phyloP scores from a whole-genome alignment of 2,329 filamentous ascomycete species.

The Xylaria sp. region DNA sequence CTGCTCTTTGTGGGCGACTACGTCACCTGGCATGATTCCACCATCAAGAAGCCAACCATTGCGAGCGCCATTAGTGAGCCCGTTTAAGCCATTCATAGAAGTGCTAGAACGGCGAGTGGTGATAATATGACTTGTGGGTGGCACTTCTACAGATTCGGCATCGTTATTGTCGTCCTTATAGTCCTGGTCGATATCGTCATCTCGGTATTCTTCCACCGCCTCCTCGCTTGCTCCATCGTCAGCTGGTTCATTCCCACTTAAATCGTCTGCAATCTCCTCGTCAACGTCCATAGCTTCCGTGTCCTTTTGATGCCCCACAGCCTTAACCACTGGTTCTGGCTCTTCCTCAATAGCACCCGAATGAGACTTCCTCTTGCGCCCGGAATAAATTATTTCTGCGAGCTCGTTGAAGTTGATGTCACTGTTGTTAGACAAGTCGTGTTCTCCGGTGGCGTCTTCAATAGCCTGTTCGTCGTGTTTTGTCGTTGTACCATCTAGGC shows the following conservation, averaged over 20 bases:
- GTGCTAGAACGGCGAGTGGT: neutral
- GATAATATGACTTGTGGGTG: neutral
- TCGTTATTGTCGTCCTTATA: neutral
- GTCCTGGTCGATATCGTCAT: conserved; percentile 18
- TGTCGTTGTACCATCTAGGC: neutral
- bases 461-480: neutral
- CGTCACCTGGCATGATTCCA: neutral
- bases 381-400: conserved; percentile 34
- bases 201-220: conserved; percentile 13
- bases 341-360: neutral
- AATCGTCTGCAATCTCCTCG: neutral
- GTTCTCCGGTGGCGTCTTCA: neutral
- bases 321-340: neutral
- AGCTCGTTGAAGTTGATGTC: conserved; percentile 32
- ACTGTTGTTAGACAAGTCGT: neutral
- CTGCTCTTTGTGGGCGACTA: neutral
- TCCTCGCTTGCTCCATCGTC: conserved; percentile 3
- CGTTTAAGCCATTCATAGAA: neutral
- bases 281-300: conserved; percentile 10
- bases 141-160: neutral
- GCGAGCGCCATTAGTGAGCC: neutral
- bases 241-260: neutral
- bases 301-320: neutral
- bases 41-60: neutral
- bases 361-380: conserved; percentile 24